A percentile compares a stretch with the other conserved stretches of the same genome.
phyloP scores from a whole-genome alignment of 768 basidiomycete species.

The Ramaria sp. region DNA sequence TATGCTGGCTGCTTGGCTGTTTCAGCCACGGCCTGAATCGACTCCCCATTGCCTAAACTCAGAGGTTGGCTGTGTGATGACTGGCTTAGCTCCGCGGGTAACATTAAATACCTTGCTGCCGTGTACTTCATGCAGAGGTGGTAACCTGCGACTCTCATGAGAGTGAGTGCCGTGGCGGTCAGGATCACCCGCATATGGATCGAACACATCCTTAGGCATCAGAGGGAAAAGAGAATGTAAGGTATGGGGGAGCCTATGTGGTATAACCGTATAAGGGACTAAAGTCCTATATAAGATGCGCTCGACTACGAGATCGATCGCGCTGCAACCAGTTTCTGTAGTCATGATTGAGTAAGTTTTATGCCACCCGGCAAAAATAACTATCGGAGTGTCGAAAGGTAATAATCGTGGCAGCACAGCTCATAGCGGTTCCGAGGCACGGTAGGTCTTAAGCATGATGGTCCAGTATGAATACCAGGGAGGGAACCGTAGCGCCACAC shows the following conservation, averaged over 20 bases:
- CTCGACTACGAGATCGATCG: neutral
- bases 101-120: too few relatives aligned
- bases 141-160: neutral
- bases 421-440: neutral
- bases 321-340: neutral
- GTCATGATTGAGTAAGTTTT: neutral
- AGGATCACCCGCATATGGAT: neutral
- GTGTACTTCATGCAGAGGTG: conserved; percentile 1
- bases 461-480: too few relatives aligned
- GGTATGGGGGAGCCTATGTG: neutral
- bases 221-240: neutral
- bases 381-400: neutral
- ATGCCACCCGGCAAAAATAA: neutral
- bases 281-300: neutral
- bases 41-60: too few relatives aligned
- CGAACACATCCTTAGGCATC: neutral
- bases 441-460: neutral
- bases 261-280: neutral
- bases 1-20: too few relatives aligned
- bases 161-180: neutral
- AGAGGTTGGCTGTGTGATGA: too few relatives aligned
- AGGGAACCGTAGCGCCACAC: too few relatives aligned
- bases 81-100: too few relatives aligned
- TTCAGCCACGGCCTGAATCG: too few relatives aligned
- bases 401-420: neutral